Evolutionary conservation across 495 filamentous ascomycete genomes (phyloP).

Genomic region (Penicillium atrosanguineum): DNA sequence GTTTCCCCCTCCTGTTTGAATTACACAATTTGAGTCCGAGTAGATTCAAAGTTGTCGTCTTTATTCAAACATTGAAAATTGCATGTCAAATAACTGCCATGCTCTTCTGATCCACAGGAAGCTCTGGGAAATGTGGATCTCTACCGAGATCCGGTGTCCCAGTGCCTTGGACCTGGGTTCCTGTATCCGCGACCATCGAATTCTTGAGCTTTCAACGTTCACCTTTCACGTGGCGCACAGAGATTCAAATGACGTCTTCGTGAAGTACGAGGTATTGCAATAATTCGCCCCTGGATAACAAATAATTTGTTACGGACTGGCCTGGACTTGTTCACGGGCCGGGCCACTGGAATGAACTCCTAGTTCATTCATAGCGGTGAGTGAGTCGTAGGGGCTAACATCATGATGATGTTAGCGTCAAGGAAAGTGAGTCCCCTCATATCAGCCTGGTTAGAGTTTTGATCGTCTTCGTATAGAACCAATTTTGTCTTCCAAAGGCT

Average conservation of each 20-base stretch:
- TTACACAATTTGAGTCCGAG: background rate
- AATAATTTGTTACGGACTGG: too few relatives aligned
- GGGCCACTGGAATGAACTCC: too few relatives aligned
- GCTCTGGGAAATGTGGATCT: constrained; percentile 27
- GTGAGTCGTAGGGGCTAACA: background rate
- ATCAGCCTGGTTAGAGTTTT: background rate
- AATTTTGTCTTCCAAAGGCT: background rate
- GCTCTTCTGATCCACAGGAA: constrained; percentile 17
- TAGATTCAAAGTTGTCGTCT: background rate
- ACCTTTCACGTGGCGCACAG: constrained; percentile 27
- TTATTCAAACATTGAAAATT: background rate
- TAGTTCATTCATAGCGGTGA: too few relatives aligned
- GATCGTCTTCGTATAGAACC: background rate
- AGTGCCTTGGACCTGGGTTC: constrained; percentile 21
- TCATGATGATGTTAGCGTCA: background rate
- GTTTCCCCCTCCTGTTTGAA: background rate
- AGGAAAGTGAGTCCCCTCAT: too few relatives aligned
- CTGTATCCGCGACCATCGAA: constrained; percentile 8
- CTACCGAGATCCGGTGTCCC: constrained; percentile 27
- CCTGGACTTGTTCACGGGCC: too few relatives aligned
- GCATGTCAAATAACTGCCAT: constrained; percentile 7
- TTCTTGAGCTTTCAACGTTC: constrained; percentile 16
- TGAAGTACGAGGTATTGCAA: background rate
- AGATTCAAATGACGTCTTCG: constrained; percentile 10
- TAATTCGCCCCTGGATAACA: too few relatives aligned